Evolutionary conservation across 371 early-diverging fungal species (phyloP), one percentile per base, ranked within the genome.

Genomic region (Zancudomyces culisetae): DNA sequence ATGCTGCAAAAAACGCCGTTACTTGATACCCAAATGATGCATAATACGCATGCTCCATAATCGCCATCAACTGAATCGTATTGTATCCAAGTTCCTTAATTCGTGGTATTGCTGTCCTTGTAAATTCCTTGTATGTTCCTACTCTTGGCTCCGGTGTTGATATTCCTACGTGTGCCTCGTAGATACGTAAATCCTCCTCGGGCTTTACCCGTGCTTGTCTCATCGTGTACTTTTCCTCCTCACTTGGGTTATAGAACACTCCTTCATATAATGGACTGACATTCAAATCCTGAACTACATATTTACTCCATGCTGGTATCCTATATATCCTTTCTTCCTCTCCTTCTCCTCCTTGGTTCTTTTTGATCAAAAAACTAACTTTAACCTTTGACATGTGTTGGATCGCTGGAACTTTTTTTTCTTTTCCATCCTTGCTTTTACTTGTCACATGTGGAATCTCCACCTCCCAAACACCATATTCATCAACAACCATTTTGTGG

Each of bases 21-120:
- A 96, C 92, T 64, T 96, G 95, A 62, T 96, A 96, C 1, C 96
- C 96, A 61, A 95, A 95, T 6, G 83, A 82, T 30, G 93, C 96
- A 60, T 94, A 96, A 66, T 96, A 96, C n/a, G 94, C 92, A 57
- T 96, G 96, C 64, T 96, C 96, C 93, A 92, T 92, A 41, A 96
- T 72, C 30, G 94, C 96, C 96, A 96, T 96, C 42, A 96, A 62
- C 70, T 96, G 94, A 57, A 96, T 84, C 0, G 81, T 70, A 65
- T 96, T 93, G 75, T 95, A 95, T 0, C 92, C 92, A 10, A 89
- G 74, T 50, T 82, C 68, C 51, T 74, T 75, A 64, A 95, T 89
- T 52, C 89, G 74, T 21, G 90, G 91, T n/a, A 95, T 69, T 8
- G 87, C 77, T 49, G 87, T 78, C 42, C 73, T 62, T 1, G 88